Conservation (phyloP, 345 rosid species). For the Salix caprea region DNA sequence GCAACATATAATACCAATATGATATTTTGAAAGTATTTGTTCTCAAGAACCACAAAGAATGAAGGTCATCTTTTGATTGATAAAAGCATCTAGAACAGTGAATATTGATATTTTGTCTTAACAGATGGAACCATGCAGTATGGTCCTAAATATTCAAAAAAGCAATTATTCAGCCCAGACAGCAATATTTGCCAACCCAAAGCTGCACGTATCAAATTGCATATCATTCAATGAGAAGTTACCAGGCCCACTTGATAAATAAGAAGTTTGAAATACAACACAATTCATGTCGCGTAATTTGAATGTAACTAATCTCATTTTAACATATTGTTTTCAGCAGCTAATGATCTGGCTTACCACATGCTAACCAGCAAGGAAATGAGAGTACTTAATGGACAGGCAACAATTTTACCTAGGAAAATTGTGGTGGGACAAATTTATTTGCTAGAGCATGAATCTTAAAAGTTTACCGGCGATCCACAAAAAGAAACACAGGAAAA, state of each 20-base stretch:
- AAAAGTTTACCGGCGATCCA: not conserved
- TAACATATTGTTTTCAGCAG: no score
- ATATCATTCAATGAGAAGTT: not conserved
- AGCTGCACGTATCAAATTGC: not conserved
- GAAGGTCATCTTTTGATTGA: not conserved
- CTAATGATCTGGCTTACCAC: no score
- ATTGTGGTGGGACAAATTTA: no score
- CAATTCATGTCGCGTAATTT: not conserved
- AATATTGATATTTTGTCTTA: not conserved
- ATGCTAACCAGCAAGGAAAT: no score
- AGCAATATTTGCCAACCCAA: not conserved
- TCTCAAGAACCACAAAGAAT: not conserved
- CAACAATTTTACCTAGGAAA: no score
- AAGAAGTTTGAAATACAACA: not conserved
- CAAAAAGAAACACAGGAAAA: not conserved
- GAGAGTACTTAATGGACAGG: no score
- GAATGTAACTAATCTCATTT: no score
- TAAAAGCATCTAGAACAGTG: not conserved
- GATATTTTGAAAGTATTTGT: not conserved
- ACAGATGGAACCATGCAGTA: not conserved
- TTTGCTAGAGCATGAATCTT: not conserved
- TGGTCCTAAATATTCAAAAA: not conserved
- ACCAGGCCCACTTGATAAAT: not conserved
- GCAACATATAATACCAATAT: not conserved
- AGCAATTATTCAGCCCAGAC: not conserved